Evolutionary conservation across 225 moss, liverwort and hornwort genomes (phyloP), one percentile per base, ranked within the genome.

Genomic region (Polytrichum commune): DNA sequence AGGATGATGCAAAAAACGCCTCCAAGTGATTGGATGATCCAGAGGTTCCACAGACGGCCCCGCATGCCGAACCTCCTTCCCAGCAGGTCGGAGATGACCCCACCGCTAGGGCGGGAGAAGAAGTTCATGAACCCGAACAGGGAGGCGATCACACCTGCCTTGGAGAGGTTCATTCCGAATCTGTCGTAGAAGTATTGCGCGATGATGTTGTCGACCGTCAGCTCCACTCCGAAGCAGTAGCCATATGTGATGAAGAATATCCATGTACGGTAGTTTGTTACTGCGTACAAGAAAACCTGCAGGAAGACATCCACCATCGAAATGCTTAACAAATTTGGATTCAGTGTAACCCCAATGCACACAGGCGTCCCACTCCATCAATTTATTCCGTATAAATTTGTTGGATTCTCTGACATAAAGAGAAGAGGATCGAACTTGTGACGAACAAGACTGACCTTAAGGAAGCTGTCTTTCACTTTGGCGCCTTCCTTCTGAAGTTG

Each of bases 101-200:
- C 92, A 1, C 92, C 93, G 0, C 82, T 7, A 0, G 93, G 93
- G 0, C 92, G 90, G 0, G 94, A 35, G 0, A 94, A 0, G 33
- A 92, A 46, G 74, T 94, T 92, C 90, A 88, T 84, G 9, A 95
- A 66, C 5, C 95, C 92, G 67, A 95, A 95, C 0, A 72, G 64
- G 0, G 92, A 85, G 2, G 83, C 95, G 18, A 92, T 89, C 70
- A 88, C 72, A 29, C 95, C 95, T 0, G 92, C 89, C 2, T 80
- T 85, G 19, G 82, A 69, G n/a, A 95, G 72, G 30, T 79, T 90
- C 55, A 95, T 26, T 53, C 78, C 23, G 63, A 92, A 95, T 5
- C 92, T 80, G 65, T 92, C 95, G 72, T 88, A 95, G 79, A 92
- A 92, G 63, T 94, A 94, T 75, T 92, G 71, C 0, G 94, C 94